phyloP scores from a whole-genome alignment of 176 grass and related monocot species.

The Paspalum vaginatum region DNA sequence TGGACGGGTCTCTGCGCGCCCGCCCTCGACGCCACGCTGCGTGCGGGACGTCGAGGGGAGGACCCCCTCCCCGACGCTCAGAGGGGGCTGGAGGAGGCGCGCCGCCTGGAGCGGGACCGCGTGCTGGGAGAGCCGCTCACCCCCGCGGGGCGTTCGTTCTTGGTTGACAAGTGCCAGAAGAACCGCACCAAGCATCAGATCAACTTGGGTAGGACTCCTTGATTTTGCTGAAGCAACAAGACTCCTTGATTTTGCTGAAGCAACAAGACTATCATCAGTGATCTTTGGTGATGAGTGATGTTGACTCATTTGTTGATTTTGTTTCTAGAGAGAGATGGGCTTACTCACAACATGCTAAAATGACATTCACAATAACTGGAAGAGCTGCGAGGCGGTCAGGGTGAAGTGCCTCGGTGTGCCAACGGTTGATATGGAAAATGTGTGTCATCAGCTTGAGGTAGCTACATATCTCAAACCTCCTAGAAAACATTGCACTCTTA shows the following conservation, averaged over 20 bases:
- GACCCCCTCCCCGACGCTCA: conserved; percentile 47
- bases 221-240: background rate
- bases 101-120: conserved; percentile 47
- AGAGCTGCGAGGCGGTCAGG: conserved; percentile 66
- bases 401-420: conserved; percentile 93
- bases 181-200: conserved; percentile 78
- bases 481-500: background rate
- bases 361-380: conserved; percentile 92
- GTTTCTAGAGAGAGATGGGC: conserved; percentile 91
- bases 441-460: conserved; percentile 85
- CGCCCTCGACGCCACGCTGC: conserved; percentile 66
- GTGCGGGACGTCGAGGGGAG: conserved; percentile 57
- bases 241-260: too few species aligned
- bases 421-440: conserved; percentile 89
- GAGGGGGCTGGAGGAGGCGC: conserved; percentile 51
- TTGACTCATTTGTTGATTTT: conserved; percentile 1
- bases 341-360: conserved; percentile 99
- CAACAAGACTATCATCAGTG: too few species aligned
- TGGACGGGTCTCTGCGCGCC: conserved; percentile 83
- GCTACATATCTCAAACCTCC: conserved; percentile 12
- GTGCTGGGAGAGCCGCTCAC: conserved; percentile 82
- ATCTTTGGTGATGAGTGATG: background rate
- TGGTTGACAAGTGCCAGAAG: conserved; percentile 72
- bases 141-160: conserved; percentile 47
- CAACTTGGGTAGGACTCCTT: conserved; percentile 64